phyloP scores from a whole-genome alignment of 139 green algal species.

The Protoeuglena noctilucae region DNA sequence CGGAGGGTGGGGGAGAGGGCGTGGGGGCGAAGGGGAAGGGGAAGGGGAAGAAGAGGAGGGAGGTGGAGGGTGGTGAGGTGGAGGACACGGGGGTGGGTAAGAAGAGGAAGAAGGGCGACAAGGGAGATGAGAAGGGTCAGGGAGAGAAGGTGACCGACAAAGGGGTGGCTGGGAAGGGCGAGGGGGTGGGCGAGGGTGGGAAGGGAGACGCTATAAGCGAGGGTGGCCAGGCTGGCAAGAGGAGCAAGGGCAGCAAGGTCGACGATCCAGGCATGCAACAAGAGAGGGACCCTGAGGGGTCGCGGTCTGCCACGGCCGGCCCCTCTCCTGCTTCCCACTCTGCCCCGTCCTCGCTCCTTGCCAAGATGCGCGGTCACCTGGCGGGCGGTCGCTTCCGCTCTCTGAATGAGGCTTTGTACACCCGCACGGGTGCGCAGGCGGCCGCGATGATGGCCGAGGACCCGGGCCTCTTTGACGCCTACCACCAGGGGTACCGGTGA shows the following conservation, averaged over 20 bases:
- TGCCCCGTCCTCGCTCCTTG: neutral
- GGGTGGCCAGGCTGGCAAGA: neutral
- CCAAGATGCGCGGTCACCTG: constrained; percentile 8
- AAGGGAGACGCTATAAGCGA: neutral
- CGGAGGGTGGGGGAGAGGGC: neutral
- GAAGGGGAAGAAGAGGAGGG: constrained; percentile 1
- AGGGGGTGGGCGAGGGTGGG: neutral
- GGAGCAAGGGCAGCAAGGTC: neutral
- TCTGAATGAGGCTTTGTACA: constrained; percentile 96
- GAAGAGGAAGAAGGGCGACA: constrained; percentile 1
- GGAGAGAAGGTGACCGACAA: neutral
- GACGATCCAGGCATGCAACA: neutral
- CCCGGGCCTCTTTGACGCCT: constrained; percentile 16
- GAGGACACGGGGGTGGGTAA: neutral
- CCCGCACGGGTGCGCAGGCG: constrained; percentile 34
- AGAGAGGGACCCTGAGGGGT: neutral
- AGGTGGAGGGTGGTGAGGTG: neutral
- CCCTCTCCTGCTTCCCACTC: neutral
- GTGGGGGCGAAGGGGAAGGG: neutral
- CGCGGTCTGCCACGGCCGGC: no score
- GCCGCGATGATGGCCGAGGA: constrained; percentile 37
- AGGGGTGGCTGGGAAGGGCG: neutral
- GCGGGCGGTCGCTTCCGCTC: constrained; percentile 68
- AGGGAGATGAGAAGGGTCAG: neutral
- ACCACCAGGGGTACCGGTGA: constrained; percentile 64